Evolutionary conservation across 2,329 filamentous ascomycete genomes (phyloP).

Genomic region (Cryphonectria naterciae): DNA sequence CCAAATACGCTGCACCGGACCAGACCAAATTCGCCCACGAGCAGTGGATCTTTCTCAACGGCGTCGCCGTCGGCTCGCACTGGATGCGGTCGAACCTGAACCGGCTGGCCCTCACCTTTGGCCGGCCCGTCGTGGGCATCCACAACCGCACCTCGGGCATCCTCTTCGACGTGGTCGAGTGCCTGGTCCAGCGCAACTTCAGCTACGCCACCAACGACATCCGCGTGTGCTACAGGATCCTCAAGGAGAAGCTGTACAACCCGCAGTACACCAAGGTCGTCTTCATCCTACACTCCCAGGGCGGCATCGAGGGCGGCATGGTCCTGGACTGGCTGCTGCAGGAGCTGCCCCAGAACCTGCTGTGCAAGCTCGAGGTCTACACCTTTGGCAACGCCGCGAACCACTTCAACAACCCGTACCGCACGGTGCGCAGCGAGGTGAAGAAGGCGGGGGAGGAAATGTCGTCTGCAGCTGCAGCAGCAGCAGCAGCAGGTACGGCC

Average conservation of each 20-base stretch:
- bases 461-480: neutral
- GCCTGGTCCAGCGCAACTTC: constrained; percentile 76
- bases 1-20: constrained; percentile 55
- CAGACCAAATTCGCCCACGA: constrained; percentile 56
- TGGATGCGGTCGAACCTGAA: constrained; percentile 75
- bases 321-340: constrained; percentile 78
- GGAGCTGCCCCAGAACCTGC: constrained; percentile 67
- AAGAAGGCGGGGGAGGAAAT: constrained; percentile 36
- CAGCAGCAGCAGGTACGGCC: neutral
- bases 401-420: constrained; percentile 78
- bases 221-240: constrained; percentile 61
- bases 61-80: constrained; percentile 65
- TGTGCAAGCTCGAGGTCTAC: constrained; percentile 73
- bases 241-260: constrained; percentile 68
- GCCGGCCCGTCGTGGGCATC: constrained; percentile 70
- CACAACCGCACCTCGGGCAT: constrained; percentile 78
- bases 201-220: constrained; percentile 72
- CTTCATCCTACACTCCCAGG: constrained; percentile 77
- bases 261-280: constrained; percentile 69
- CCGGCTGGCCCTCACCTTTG: constrained; percentile 72
- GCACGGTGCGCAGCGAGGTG: constrained; percentile 51
- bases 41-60: constrained; percentile 82
- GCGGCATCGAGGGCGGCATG: constrained; percentile 73
- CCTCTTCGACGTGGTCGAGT: constrained; percentile 77
- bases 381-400: constrained; percentile 81